phyloP scores from a whole-genome alignment of 495 filamentous ascomycete species.

The Filosporella fistucella region DNA sequence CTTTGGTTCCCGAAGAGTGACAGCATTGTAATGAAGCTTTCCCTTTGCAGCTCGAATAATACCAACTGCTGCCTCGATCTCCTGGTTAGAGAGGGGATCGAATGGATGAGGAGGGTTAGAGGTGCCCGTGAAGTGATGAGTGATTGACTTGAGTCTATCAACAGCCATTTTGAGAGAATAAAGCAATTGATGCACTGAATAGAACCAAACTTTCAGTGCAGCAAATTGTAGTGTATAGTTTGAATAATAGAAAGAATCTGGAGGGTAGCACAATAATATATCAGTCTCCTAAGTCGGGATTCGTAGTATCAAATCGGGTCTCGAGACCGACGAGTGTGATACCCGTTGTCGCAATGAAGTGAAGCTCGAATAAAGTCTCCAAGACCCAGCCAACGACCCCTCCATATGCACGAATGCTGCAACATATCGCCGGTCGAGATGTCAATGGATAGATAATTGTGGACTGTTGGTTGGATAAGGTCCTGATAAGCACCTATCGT shows the following conservation, averaged over 20 bases:
- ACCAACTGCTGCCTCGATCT: slow-evolving; percentile 73
- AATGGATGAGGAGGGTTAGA: slow-evolving; percentile 67
- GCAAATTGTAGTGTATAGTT: background rate
- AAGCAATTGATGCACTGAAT: background rate
- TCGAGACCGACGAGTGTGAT: slow-evolving; percentile 5
- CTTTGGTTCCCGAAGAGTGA: slow-evolving; percentile 81
- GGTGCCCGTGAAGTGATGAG: slow-evolving; percentile 56
- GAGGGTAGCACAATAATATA: slow-evolving; percentile 19
- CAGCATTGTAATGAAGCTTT: slow-evolving; percentile 77
- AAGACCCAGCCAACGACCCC: slow-evolving; percentile 7
- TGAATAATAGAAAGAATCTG: background rate
- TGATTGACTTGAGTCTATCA: slow-evolving; percentile 64
- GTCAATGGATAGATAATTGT: background rate
- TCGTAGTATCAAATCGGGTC: slow-evolving; percentile 23
- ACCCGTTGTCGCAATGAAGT: slow-evolving; percentile 14
- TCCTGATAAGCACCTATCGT: slow-evolving; percentile 2
- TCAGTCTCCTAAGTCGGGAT: slow-evolving; percentile 16
- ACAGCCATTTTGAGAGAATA: slow-evolving; percentile 48
- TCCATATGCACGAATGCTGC: slow-evolving; percentile 11
- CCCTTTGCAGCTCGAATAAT: slow-evolving; percentile 69
- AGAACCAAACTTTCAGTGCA: background rate
- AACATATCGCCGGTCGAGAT: slow-evolving; percentile 5
- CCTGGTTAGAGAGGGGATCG: slow-evolving; percentile 71
- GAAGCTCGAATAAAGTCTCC: slow-evolving; percentile 13
- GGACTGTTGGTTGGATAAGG: slow-evolving; percentile 17